A percentile compares a stretch with the other conserved stretches of the same genome.
Evolutionary conservation across 495 filamentous ascomycete genomes (phyloP).

Genomic region (Aspergillus conjunctus): DNA sequence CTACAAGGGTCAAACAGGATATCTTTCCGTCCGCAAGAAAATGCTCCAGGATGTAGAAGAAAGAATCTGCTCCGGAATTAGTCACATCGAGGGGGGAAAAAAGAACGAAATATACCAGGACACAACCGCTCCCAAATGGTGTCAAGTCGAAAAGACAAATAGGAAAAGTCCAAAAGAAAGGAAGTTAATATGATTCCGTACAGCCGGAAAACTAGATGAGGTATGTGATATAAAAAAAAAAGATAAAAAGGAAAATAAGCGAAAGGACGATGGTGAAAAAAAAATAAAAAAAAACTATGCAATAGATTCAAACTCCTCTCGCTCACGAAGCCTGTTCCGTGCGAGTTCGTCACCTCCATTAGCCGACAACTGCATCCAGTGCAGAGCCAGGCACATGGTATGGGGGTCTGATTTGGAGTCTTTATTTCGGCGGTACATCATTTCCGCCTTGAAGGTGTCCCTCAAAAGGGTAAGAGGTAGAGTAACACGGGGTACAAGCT

Average conservation of each 20-base stretch:
- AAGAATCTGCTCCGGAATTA: slow-evolving; percentile 26
- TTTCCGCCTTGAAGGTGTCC: slow-evolving; percentile 88
- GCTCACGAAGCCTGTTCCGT: slow-evolving; percentile 77
- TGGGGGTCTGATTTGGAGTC: slow-evolving; percentile 73
- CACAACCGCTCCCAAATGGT: slow-evolving; percentile 26
- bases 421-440: slow-evolving; percentile 64
- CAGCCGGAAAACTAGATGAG: neutral
- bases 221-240: slow-evolving; percentile 4
- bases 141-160: slow-evolving; percentile 25
- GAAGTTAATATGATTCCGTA: neutral
- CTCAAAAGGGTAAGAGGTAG: slow-evolving; percentile 81
- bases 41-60: slow-evolving; percentile 2
- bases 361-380: slow-evolving; percentile 96
- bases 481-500: slow-evolving; percentile 80
- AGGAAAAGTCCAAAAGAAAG: slow-evolving; percentile 21
- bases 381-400: slow-evolving; percentile 93
- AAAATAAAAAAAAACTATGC: slow-evolving; percentile 34
- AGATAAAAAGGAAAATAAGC: slow-evolving; percentile 15
- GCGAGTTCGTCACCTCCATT: slow-evolving; percentile 86
- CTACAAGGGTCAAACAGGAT: slow-evolving; percentile 15
- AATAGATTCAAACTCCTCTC: slow-evolving; percentile 61
- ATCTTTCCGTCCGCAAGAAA: neutral
- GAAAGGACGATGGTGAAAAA: slow-evolving; percentile 10
- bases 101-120: slow-evolving; percentile 21
- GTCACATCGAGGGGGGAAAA: slow-evolving; percentile 13